These are phyloP conservation scores for Pseudogymnoascus sp. DNA, from an alignment of 2,329 filamentous ascomycete genomes.

Conservation along the genomic window DNA sequence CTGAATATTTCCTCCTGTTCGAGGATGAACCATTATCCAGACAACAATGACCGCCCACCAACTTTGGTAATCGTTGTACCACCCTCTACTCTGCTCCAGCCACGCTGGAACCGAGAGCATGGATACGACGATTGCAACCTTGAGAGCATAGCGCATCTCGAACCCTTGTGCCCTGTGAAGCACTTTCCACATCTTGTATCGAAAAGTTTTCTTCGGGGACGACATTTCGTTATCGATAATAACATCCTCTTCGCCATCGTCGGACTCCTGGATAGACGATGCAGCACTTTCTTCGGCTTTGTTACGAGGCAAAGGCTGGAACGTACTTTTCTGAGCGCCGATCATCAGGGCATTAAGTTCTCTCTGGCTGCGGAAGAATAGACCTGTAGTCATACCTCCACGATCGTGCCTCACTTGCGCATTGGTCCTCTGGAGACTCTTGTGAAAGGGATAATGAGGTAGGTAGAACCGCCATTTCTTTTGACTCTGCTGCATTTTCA, in stretches of 20 bases:
- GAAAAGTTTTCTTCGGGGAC: constrained; percentile 31
- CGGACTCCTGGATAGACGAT: constrained; percentile 20
- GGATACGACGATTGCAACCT: constrained; percentile 43
- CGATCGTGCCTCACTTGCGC: constrained; percentile 50
- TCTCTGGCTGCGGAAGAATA: constrained; percentile 30
- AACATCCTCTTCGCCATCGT: constrained; percentile 31
- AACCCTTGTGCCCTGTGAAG: constrained; percentile 48
- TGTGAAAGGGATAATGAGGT: constrained; percentile 46
- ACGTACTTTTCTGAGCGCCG: constrained; percentile 27
- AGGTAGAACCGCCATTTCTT: constrained; percentile 36
- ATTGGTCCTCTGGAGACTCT: constrained; percentile 46
- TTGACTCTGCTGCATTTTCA: constrained; percentile 37
- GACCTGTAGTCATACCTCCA: constrained; percentile 47
- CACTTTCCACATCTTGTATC: constrained; percentile 41
- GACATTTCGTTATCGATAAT: constrained; percentile 33
- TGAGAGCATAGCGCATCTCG: constrained; percentile 49
- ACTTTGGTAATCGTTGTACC: constrained; percentile 47
- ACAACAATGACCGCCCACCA: constrained; percentile 53
- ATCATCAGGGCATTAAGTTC: constrained; percentile 26
- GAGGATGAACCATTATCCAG: constrained; percentile 45
- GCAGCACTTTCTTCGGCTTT: not conserved
- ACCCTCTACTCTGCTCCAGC: constrained; percentile 34
- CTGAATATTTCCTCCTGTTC: constrained; percentile 49
- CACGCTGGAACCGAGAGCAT: constrained; percentile 47
- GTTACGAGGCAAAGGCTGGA: constrained; percentile 25